Percentiles rank a stretch among this genome's conserved stretches.
Conservation (phyloP, 106 monocot genomes). For the Acanthochlamys bracteata region DNA sequence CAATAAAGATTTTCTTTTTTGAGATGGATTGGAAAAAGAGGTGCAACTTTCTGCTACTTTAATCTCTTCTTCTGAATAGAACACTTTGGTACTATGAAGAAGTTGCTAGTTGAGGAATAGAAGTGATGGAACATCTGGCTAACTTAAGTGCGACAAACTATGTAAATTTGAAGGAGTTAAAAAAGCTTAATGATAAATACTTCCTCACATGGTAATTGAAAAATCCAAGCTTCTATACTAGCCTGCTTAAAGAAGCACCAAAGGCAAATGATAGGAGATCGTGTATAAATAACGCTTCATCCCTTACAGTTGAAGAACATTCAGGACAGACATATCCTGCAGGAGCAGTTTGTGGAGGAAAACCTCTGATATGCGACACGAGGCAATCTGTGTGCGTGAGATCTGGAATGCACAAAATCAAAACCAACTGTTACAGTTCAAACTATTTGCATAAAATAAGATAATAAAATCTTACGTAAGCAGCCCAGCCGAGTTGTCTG, state of each 20-base stretch:
- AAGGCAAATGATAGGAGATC: neutral
- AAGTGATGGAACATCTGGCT: too few species aligned
- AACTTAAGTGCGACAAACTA: too few species aligned
- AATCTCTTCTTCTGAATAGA: too few species aligned
- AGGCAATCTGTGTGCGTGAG: constrained; percentile 74
- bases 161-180: too few species aligned
- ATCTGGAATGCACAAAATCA: constrained; percentile 39
- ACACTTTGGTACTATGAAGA: too few species aligned
- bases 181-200: too few species aligned
- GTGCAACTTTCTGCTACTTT: too few species aligned
- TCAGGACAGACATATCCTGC: constrained; percentile 63
- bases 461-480: constrained; percentile 50
- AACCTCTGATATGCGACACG: constrained; percentile 64
- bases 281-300: neutral
- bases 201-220: too few species aligned
- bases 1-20: too few species aligned
- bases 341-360: constrained; percentile 68
- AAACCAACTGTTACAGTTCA: neutral
- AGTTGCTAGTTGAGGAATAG: too few species aligned
- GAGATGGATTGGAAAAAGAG: too few species aligned
- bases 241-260: neutral
- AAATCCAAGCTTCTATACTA: neutral
- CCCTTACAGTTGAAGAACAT: constrained; percentile 71
- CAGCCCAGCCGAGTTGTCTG: constrained; percentile 88
- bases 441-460: neutral